phyloP scores from a whole-genome alignment of 2,329 filamentous ascomycete genomes.

The Aureobasidium musti region DNA sequence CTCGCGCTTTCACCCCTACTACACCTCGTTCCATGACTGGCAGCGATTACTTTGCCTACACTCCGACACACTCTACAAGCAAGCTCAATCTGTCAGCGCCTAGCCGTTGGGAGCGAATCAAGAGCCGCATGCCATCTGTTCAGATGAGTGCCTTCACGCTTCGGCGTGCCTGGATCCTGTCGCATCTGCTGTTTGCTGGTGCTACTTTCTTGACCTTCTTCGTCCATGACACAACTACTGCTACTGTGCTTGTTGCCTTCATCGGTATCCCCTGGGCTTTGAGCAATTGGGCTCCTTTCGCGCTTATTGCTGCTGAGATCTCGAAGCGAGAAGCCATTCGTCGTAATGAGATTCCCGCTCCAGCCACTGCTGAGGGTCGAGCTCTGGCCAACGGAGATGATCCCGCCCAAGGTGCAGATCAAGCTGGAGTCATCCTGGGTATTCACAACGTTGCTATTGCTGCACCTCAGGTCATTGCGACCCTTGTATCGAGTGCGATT shows the following conservation, averaged over 20 bases:
- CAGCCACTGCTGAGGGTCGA: constrained; percentile 41
- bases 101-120: constrained; percentile 34
- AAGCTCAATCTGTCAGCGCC: constrained; percentile 32
- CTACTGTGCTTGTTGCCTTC: constrained; percentile 74
- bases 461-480: constrained; percentile 87
- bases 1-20: constrained; percentile 36
- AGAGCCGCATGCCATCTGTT: constrained; percentile 44
- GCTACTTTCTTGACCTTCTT: constrained; percentile 84
- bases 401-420: constrained; percentile 63
- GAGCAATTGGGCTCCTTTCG: constrained; percentile 92
- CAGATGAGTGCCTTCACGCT: constrained; percentile 83
- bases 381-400: constrained; percentile 50
- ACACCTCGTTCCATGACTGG: constrained; percentile 39
- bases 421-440: constrained; percentile 86
- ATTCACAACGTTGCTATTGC: constrained; percentile 96
- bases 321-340: constrained; percentile 73
- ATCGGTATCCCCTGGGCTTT: constrained; percentile 91
- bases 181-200: constrained; percentile 77
- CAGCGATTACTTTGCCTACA: constrained; percentile 36
- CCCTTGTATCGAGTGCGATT: constrained; percentile 77
- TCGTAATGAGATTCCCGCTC: constrained; percentile 50
- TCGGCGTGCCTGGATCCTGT: constrained; percentile 81
- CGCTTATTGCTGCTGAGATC: constrained; percentile 91
- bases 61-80: constrained; percentile 28
- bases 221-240: constrained; percentile 68